Evolutionary conservation across 2,329 filamentous ascomycete genomes (phyloP).

Genomic region (Leptodontidium sp.): DNA sequence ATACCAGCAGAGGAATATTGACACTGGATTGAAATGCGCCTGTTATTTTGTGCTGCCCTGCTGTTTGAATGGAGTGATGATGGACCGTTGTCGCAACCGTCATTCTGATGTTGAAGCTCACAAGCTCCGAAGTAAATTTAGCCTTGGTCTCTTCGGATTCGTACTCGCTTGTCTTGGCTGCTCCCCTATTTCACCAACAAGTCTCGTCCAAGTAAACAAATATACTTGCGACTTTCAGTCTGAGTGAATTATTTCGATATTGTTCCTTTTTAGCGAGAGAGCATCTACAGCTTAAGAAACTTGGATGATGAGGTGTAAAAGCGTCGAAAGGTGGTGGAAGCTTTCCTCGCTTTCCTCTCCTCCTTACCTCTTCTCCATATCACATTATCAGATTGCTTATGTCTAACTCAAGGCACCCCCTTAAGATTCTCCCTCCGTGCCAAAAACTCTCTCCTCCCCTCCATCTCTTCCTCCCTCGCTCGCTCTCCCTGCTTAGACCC

Average conservation of each 20-base stretch:
- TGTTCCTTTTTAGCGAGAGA: too few species aligned
- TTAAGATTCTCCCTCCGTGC: neutral
- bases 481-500: conserved; percentile 3
- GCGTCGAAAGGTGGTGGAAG: too few species aligned
- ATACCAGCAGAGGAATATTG: too few species aligned
- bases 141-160: conserved; percentile 1
- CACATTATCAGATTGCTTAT: too few species aligned
- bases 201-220: neutral
- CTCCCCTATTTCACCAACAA: neutral
- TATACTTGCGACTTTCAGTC: neutral
- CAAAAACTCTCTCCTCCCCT: neutral
- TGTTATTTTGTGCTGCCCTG: neutral
- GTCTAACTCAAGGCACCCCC: too few species aligned
- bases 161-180: neutral
- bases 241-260: too few species aligned
- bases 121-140: neutral
- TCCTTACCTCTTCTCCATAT: neutral
- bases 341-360: too few species aligned
- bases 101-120: neutral
- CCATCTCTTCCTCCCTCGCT: neutral
- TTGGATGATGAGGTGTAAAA: too few species aligned
- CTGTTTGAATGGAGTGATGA: neutral
- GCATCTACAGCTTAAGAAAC: too few species aligned
- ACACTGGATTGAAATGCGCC: neutral
- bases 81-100: neutral